These are phyloP conservation scores for Colletotrichum filicis DNA, from an alignment of 2,329 filamentous ascomycete genomes.

Conservation along the genomic window DNA sequence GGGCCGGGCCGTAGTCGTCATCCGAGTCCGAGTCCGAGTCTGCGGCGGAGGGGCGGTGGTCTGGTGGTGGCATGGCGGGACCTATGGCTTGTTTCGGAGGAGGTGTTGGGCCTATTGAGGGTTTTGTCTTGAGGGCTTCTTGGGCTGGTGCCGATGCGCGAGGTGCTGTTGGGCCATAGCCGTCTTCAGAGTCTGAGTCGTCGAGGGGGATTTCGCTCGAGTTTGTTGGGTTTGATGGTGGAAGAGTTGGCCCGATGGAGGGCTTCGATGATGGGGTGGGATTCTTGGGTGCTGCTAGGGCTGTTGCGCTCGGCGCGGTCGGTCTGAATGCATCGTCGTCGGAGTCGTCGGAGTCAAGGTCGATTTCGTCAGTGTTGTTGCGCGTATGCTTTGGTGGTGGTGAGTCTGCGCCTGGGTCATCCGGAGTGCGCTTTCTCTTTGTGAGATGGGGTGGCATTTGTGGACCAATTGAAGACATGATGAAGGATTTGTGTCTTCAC, in stretches of 20 bases:
- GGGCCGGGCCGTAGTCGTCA: conserved; percentile 69
- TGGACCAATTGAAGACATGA: conserved; percentile 77
- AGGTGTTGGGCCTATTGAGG: conserved; percentile 41
- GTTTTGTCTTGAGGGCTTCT: conserved; percentile 29
- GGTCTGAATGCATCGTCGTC: conserved; percentile 57
- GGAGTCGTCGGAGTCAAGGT: conserved; percentile 54
- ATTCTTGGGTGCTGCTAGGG: conserved; percentile 13
- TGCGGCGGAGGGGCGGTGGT: conserved; percentile 44
- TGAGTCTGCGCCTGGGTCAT: conserved; percentile 51
- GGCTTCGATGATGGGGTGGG: conserved; percentile 26
- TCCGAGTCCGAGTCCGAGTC: conserved; percentile 47
- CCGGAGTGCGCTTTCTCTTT: conserved; percentile 69
- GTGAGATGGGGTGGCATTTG: conserved; percentile 74
- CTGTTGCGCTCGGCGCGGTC: conserved; percentile 38
- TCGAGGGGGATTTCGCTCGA: conserved; percentile 54
- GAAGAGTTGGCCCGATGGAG: conserved; percentile 41
- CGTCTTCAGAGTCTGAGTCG: conserved; percentile 46
- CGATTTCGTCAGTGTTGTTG: conserved; percentile 64
- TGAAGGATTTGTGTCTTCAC: conserved; percentile 39
- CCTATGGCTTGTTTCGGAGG: conserved; percentile 49
- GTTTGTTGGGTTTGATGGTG: conserved; percentile 43
- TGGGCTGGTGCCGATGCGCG: conserved; percentile 34
- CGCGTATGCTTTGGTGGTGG: conserved; percentile 61
- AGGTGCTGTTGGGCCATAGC: conserved; percentile 42
- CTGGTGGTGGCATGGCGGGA: conserved; percentile 55